These are phyloP conservation scores for Cladosporium colombiae DNA, from an alignment of 2,329 filamentous ascomycete genomes.

Conservation along the genomic window DNA sequence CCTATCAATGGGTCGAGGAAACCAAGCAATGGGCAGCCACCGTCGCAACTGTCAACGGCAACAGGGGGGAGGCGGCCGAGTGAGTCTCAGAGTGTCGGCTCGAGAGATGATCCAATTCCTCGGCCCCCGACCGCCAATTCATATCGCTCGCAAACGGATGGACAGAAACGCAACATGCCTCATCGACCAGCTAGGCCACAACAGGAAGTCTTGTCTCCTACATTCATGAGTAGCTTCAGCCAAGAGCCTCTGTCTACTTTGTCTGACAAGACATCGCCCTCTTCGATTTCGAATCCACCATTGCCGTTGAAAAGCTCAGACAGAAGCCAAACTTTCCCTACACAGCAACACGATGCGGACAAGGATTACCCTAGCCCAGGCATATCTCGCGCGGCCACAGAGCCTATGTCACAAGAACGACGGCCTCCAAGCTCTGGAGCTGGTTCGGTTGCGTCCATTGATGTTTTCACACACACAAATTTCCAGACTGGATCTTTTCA, in stretches of 20 bases:
- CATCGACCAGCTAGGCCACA: conserved; percentile 34
- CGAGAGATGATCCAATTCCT: conserved; percentile 2
- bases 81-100: conserved; percentile 3
- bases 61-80: conserved; percentile 1
- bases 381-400: conserved; percentile 15
- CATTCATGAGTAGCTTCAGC: conserved; percentile 32
- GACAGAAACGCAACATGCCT: conserved; percentile 29
- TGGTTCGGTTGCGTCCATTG: conserved; percentile 3
- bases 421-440: conserved; percentile 7
- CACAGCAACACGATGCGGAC: conserved; percentile 2
- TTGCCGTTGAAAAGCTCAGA: conserved; percentile 24
- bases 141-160: conserved; percentile 7
- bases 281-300: conserved; percentile 19
- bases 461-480: conserved; percentile 2
- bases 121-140: conserved; percentile 9
- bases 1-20: conserved; percentile 10
- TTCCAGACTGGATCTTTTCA: background rate
- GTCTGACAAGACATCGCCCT: background rate
- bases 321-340: conserved; percentile 27
- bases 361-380: conserved; percentile 3
- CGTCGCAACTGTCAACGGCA: background rate
- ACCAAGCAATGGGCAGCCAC: conserved; percentile 8
- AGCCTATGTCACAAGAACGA: conserved; percentile 3
- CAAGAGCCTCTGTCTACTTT: conserved; percentile 27
- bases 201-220: conserved; percentile 32